Base-by-base conservation (phyloP, 441 rosid genomes). In the Biscutella auriculata region DNA sequence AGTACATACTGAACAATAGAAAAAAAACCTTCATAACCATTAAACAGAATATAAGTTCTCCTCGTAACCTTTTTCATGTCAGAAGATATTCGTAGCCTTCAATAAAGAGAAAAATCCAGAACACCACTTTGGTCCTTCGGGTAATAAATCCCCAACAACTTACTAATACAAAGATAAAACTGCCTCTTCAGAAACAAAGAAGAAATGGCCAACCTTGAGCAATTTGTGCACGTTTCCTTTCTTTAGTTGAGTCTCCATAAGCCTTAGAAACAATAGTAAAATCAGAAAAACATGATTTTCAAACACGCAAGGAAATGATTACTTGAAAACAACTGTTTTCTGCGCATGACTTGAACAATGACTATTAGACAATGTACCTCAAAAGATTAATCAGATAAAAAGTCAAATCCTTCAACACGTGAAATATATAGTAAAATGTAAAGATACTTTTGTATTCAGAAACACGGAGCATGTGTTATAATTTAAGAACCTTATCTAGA, bases 161-260 rank as follows among this genome's bases (percentile, higher is more conserved):
- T 40, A 39, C 10, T 45, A 19, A 32, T 12, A 39, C 26, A 7
- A 32, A 23, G 57, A n/a, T 5, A 25, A 12, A 7, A 11, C 5
- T 21, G 12, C 13, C 47, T 40, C 5, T 1, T 16, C 23, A 5
- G 6, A 47, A 25, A 30, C 0, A 37, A 37, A 45, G 44, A 36
- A 63, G 58, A 58, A 51, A 52, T n/a, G 54, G 8, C 74, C 37
- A 77, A 95, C 99, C 97, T 88, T 88, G 98, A 48, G 98, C 98
- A 72, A 95, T 91, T 63, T 82, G 93, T 50, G 95, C 87, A 54
- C 98, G 97, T 0, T 95, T 79, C 62, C 84, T 88, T 71, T 95
- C 98, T 77, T 91, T 95, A 6, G 99, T 91, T 49, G 95, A 88
- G 42, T 91, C 97, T 67, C 91, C 88, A 68, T 95, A 91, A 55